phyloP scores from a whole-genome alignment of 192 early-diverging fungal genomes.

The Gryganskiella cystojenkinii region DNA sequence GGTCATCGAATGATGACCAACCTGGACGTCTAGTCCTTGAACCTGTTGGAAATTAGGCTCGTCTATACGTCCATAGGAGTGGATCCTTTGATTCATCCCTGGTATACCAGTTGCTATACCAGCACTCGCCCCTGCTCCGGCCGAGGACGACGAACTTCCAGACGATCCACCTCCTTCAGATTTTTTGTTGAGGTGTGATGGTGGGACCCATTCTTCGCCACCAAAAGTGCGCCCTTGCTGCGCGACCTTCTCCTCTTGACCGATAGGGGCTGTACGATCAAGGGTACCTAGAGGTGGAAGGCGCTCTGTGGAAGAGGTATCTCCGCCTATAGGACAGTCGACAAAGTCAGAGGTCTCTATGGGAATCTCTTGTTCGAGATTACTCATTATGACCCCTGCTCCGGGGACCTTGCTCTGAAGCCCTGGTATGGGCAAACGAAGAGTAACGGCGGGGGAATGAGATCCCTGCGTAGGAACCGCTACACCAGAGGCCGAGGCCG shows the following conservation, averaged over 20 bases:
- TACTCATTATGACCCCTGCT: slow-evolving; percentile 15
- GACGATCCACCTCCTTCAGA: slow-evolving; percentile 19
- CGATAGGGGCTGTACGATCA: slow-evolving; percentile 32
- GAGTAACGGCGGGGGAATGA: slow-evolving; percentile 17
- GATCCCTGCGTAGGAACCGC: no score
- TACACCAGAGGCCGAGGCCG: not conserved
- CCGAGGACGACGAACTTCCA: no score
- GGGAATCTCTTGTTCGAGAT: slow-evolving; percentile 5
- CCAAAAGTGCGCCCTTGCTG: slow-evolving; percentile 5
- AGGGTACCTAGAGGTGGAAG: slow-evolving; percentile 19
- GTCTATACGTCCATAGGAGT: slow-evolving; percentile 1
- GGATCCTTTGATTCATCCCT: no score
- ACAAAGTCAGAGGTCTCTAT: slow-evolving; percentile 10
- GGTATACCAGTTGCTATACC: no score
- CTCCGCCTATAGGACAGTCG: slow-evolving; percentile 10
- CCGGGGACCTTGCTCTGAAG: not conserved
- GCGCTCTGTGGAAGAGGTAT: not conserved
- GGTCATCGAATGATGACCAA: slow-evolving; percentile 22
- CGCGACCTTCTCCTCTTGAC: slow-evolving; percentile 39
- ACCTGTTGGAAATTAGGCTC: no score
- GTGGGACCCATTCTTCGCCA: no score
- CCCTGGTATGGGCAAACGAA: slow-evolving; percentile 1
- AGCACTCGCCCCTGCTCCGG: no score
- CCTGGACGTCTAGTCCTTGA: slow-evolving; percentile 11
- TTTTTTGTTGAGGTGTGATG: not conserved